Evolutionary conservation across 345 rosid species (phyloP), one percentile per base, ranked within the genome.

Genomic region (Odontarrhena argentea): DNA sequence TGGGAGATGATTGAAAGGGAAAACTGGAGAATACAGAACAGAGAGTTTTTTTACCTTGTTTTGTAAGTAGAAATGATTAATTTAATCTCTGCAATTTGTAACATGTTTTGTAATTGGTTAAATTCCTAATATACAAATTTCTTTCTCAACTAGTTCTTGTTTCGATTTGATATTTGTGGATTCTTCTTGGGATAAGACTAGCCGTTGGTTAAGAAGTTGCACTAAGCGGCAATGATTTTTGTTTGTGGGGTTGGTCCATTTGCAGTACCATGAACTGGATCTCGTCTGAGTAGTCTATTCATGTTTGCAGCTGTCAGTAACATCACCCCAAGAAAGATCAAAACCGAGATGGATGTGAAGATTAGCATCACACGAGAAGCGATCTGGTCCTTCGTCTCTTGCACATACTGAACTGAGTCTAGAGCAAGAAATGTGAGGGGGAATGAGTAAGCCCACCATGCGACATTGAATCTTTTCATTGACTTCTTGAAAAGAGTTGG

Each of bases 391-490:
- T 78, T 70, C 51, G 83, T 73, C 58, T 81, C 88, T 12, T 79
- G 49, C 1, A 86, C 86, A 32, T 84, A 84, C 57, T 82, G 79
- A 55, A 61, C 71, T 4, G 97, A 73, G 68, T 82, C 83, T 34
- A 87, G 73, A 24, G 96, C 81, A 37, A 89, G 80, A 77, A 87
- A 82, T 1, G 85, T 80, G 13, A 79, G 43, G 0, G 89, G 75
- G 52, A 82, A 85, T 2, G 96, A 85, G 65, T 82, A 86, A 50
- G 86, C 85, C 87, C 89, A 86, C 89, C 87, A 85, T 2, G 86
- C 84, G 0, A 86, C 83, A 54, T 80, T 77, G 78, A 83, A 89
- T 75, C 77, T 83, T 75, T 74, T 85, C 84, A 77, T 74, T 1
- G 91, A 79, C 78, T 85, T 89, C 83, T 78, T 89, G 79, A 80